These are phyloP conservation scores for Cercis canadensis DNA, from an alignment of 306 rosid genomes.

Conservation along the genomic window DNA sequence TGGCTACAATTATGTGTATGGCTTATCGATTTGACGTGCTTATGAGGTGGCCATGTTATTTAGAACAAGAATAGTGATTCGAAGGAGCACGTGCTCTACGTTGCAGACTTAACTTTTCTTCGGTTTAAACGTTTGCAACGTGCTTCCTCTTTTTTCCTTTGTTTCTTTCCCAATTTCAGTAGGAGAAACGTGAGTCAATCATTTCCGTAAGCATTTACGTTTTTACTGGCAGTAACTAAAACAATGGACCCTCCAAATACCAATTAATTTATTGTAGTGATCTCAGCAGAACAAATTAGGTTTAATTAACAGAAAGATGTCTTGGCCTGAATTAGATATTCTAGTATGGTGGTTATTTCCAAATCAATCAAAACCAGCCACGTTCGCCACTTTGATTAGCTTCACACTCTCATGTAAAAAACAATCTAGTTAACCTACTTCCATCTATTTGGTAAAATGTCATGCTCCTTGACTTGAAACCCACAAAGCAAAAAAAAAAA, in stretches of 20 bases:
- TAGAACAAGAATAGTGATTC: background rate
- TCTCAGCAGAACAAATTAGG: too few species aligned
- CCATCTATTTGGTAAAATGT: constrained; percentile 33
- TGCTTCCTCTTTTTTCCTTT: background rate
- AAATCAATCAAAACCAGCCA: constrained; percentile 35
- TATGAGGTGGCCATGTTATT: constrained; percentile 19
- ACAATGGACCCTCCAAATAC: too few species aligned
- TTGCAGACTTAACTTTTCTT: background rate
- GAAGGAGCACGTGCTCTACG: background rate
- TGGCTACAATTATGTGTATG: constrained; percentile 4
- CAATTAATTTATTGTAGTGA: too few species aligned
- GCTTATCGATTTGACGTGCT: background rate
- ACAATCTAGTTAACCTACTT: constrained; percentile 37
- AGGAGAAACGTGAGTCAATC: background rate
- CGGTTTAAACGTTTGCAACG: background rate
- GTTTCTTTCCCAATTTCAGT: background rate
- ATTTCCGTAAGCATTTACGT: too few species aligned
- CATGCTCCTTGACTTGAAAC: background rate
- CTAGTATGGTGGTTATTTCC: constrained; percentile 34
- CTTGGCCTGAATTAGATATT: background rate
- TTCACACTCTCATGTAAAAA: constrained; percentile 29
- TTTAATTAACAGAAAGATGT: constrained; percentile 6
- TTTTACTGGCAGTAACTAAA: background rate
- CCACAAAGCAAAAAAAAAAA: background rate
- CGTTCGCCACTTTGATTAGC: background rate